Evolutionary conservation across 805 yeast genomes (phyloP), one percentile per base, ranked within the genome.

Genomic region (Danielia reshetovae): DNA sequence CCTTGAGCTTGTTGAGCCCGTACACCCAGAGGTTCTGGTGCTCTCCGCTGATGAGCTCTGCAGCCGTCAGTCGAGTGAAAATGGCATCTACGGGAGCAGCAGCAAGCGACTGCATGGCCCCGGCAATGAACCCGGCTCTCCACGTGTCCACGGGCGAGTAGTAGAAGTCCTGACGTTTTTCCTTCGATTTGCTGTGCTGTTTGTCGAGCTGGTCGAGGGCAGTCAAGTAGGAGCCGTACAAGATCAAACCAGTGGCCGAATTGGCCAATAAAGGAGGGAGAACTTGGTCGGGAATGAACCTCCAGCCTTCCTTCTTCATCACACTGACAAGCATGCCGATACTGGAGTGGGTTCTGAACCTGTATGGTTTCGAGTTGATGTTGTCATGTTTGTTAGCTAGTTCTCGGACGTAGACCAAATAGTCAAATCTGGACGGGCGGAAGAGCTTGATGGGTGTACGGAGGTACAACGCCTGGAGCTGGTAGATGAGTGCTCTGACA

Each of bases 81-180:
- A 90, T 77, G 6, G 97, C 96, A 59, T 90, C 97, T 4, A 90
- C 70, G 0, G 97, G 97, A 2, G 96, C 90, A 2, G 96, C 95
- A 0, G 86, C 89, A 12, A 86, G 61, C n/a, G 95, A 83, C 49
- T 93, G 96, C 16, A 79, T 77, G 0, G 81, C 77, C 1, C 97
- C 97, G 0, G 96, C 96, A 0, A 85, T 44, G 36, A 81, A 77
- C 0, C 97, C 97, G 0, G 96, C 86, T 30, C 77, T 58, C 59
- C 85, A 76, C 0, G 87, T 78, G 46, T 85, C 87, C 37, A 65
- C 26, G 0, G 62, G 36, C 4, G 45, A 34, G 34, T 55, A 59
- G 36, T 45, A 23, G 17, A 35, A 28, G 28, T 35, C 18, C 21
- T 36, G 22, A 34, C 45, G 32, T 18, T 35, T 34, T 9, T 32